Evolutionary conservation across 2,329 filamentous ascomycete genomes (phyloP), one percentile per base, ranked within the genome.

Genomic region (Fusarium xylarioides): DNA sequence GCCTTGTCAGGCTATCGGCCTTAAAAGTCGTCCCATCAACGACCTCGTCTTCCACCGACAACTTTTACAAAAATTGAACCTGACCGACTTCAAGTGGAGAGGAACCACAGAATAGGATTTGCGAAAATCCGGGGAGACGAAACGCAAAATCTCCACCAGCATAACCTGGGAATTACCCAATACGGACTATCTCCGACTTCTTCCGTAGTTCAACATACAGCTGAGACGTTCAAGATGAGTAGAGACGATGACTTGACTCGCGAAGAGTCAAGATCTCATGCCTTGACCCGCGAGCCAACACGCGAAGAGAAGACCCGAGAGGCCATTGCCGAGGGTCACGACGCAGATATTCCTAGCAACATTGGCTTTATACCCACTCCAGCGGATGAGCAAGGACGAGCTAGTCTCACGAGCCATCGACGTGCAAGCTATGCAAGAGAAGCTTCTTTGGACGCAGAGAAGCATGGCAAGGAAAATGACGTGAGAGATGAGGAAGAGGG

Each of bases 301-400:
- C 60, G 56, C 15, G 76, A 78, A 49, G 78, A 80, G 55, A 84
- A 80, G 67, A 80, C 80, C n/a, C 80, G 76, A 32, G 81, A 84
- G 63, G 84, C 85, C 18, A 70, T 81, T 10, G 83, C 83, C 53
- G 85, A 86, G 63, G 85, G 84, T 11, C 85, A 86, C 71, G 85
- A 87, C 60, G 85, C 85, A 53, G 85, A 87, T 61, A 86, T 85
- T 16, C 85, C 85, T 5, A 87, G 85, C 2, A 84, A 80, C 65
- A 79, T 83, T 23, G 85, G 85, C 19, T 86, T 84, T 53, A 75
- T 87, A 1, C 79, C 85, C 3, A 81, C 83, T 67, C 80, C 82
- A 59, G 70, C 77, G 11, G 83, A 80, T 26, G 82, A 86, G 71
- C 77, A 78, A 26, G 82, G 78, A 57, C 81, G 81, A 56, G 73